These are phyloP conservation scores for Phialocephala sp. DNA, from an alignment of 2,329 filamentous ascomycete species.

Conservation along the genomic window DNA sequence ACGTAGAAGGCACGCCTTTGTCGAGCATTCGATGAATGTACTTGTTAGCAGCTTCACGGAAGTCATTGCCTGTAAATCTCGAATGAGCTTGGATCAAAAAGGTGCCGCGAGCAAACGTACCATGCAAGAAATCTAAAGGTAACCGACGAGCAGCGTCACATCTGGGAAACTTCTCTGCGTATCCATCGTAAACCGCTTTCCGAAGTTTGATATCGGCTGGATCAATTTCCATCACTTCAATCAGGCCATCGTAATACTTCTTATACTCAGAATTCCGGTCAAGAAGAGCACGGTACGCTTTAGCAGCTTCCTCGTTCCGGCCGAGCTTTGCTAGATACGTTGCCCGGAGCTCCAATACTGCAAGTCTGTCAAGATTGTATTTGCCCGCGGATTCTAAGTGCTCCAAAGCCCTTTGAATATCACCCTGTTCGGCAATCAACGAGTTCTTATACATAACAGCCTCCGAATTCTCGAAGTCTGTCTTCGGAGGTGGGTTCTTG, in stretches of 20 bases:
- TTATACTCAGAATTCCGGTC: conserved; percentile 89
- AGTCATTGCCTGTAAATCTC: conserved; percentile 68
- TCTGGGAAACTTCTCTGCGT: conserved; percentile 79
- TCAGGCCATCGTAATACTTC: conserved; percentile 81
- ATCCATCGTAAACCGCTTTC: conserved; percentile 80
- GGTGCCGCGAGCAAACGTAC: conserved; percentile 47
- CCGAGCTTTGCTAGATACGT: conserved; percentile 82
- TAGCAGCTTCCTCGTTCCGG: conserved; percentile 78
- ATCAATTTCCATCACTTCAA: conserved; percentile 69
- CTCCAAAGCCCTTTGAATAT: conserved; percentile 81
- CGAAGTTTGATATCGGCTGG: conserved; percentile 65
- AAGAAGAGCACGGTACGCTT: conserved; percentile 80
- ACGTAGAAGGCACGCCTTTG: conserved; percentile 93
- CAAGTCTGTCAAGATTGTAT: conserved; percentile 80
- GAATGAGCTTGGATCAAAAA: conserved; percentile 19
- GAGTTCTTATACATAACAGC: conserved; percentile 93
- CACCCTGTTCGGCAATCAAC: conserved; percentile 88
- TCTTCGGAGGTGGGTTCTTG: conserved; percentile 76
- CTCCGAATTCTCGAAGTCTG: conserved; percentile 92
- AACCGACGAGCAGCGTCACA: conserved; percentile 85
- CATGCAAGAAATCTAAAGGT: conserved; percentile 86
- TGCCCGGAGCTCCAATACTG: conserved; percentile 84
- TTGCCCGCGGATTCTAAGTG: conserved; percentile 82
- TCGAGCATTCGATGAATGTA: conserved; percentile 87
- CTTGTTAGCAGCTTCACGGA: conserved; percentile 74